Percentiles rank a stretch among this genome's conserved stretches.
phyloP scores from a whole-genome alignment of 2,329 filamentous ascomycete genomes.

The Monilinia fructigena region DNA sequence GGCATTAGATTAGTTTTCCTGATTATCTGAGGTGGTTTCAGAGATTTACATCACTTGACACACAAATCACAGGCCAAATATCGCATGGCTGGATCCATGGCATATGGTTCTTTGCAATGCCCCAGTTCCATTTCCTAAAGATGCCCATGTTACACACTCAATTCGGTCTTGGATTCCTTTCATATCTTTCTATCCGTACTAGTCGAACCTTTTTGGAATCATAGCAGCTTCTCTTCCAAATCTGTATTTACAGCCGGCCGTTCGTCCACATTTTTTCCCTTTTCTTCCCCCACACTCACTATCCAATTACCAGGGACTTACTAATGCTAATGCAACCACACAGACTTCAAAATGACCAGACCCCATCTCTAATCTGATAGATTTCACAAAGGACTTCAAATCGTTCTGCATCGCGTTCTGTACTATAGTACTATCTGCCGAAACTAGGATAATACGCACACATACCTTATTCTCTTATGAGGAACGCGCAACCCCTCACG shows the following conservation, averaged over 20 bases:
- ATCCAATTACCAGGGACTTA: conserved; percentile 9
- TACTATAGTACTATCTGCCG: conserved; percentile 7
- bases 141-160: not conserved
- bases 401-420: conserved; percentile 3
- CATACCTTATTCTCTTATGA: not conserved
- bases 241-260: conserved; percentile 24
- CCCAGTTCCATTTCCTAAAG: not conserved
- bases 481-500: conserved; percentile 6
- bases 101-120: conserved; percentile 3
- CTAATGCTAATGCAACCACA: conserved; percentile 31
- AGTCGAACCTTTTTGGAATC: conserved; percentile 15
- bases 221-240: conserved; percentile 18
- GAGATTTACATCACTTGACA: conserved; percentile 5
- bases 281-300: not conserved
- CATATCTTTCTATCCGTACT: conserved; percentile 4
- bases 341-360: conserved; percentile 30
- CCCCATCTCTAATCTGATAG: conserved; percentile 34
- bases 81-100: not conserved
- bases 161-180: not conserved
- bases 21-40: conserved; percentile 1
- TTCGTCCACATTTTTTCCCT: conserved; percentile 7
- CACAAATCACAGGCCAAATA: conserved; percentile 6
- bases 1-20: not conserved
- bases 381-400: not conserved
- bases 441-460: conserved; percentile 3